Evolutionary conservation across 148 eudicot species (phyloP).

Genomic region (Chenopodium formosanum): DNA sequence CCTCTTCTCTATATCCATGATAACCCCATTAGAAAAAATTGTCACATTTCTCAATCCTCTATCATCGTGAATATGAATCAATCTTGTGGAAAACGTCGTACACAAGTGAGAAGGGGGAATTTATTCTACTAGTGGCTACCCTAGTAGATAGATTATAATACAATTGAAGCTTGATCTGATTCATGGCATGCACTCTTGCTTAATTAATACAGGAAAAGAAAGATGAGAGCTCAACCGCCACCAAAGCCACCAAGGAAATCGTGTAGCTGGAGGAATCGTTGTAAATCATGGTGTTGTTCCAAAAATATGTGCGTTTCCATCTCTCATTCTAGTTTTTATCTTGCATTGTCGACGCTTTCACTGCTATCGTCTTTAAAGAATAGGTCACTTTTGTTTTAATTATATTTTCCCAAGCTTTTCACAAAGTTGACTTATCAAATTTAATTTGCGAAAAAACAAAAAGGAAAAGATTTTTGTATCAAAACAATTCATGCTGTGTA

Average conservation of each 20-base stretch:
- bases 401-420: too few species aligned
- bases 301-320: conserved; percentile 15
- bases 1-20: too few species aligned
- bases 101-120: neutral
- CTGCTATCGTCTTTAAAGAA: neutral
- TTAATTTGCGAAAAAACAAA: too few species aligned
- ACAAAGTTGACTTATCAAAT: too few species aligned
- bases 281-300: conserved; percentile 29
- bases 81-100: neutral
- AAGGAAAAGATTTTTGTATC: too few species aligned
- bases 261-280: conserved; percentile 31
- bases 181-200: neutral
- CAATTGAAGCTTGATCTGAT: neutral
- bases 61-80: too few species aligned
- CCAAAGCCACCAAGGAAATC: neutral
- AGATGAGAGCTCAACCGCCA: conserved; percentile 7
- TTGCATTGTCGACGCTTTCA: too few species aligned
- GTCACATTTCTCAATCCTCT: too few species aligned
- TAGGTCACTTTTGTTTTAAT: neutral
- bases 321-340: neutral
- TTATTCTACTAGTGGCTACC: neutral
- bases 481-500: too few species aligned
- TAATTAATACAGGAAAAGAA: conserved; percentile 29
- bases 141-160: neutral
- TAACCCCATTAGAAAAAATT: too few species aligned